Percentiles rank a stretch among this genome's conserved stretches.
phyloP scores from a whole-genome alignment of 2,329 filamentous ascomycete species.

The Ophiostoma tasmaniense region DNA sequence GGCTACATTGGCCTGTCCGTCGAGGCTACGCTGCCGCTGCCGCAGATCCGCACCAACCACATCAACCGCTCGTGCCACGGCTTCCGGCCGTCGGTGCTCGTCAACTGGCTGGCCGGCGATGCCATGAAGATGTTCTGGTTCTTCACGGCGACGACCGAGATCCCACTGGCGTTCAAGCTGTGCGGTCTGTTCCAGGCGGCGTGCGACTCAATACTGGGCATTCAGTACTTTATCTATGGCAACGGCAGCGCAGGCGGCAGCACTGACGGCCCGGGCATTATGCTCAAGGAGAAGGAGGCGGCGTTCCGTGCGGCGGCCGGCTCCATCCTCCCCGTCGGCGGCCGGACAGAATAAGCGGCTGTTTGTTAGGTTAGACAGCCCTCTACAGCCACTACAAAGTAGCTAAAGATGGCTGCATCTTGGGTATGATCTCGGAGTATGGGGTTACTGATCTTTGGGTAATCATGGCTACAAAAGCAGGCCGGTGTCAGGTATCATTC shows the following conservation, averaged over 20 bases:
- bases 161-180: constrained; percentile 72
- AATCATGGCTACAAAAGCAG: background rate
- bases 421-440: background rate
- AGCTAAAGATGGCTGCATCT: background rate
- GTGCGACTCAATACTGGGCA: constrained; percentile 65
- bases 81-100: constrained; percentile 66
- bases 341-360: background rate
- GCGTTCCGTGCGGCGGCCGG: constrained; percentile 13
- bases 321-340: constrained; percentile 11
- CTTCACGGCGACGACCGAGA: constrained; percentile 59
- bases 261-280: constrained; percentile 10
- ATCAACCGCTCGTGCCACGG: constrained; percentile 63
- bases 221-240: constrained; percentile 67
- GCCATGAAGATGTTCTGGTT: constrained; percentile 85
- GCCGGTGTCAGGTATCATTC: background rate
- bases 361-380: background rate
- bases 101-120: constrained; percentile 72
- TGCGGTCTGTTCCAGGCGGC: constrained; percentile 73
- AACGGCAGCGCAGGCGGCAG: constrained; percentile 30
- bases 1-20: constrained; percentile 69
- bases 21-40: constrained; percentile 73
- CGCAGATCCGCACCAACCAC: constrained; percentile 66
- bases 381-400: background rate
- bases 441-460: background rate
- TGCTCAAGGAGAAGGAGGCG: constrained; percentile 17